phyloP scores from a whole-genome alignment of 768 basidiomycete species.

The Cubamyces sp. region DNA sequence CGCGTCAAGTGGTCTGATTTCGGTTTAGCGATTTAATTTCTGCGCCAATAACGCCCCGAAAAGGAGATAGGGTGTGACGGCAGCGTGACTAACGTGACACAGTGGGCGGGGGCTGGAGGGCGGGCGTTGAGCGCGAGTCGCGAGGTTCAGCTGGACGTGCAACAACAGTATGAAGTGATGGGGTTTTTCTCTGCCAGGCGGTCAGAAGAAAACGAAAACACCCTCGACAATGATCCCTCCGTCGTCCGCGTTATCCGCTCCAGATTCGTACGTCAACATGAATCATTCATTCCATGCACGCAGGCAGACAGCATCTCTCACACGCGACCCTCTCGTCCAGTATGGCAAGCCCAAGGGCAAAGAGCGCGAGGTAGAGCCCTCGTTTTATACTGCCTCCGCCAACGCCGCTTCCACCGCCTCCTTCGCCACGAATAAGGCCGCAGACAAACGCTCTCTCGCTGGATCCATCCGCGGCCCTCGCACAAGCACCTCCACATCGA shows the following conservation, averaged over 20 bases:
- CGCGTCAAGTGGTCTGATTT: conserved; percentile 13
- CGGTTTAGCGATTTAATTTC: not conserved
- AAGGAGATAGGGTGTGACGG: not conserved
- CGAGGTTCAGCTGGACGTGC: not conserved
- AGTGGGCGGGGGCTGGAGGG: not conserved
- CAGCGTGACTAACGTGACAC: too few species aligned
- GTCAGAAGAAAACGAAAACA: conserved; percentile 33
- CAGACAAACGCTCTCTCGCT: conserved; percentile 28
- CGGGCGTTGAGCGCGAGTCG: not conserved
- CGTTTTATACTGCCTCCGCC: conserved; percentile 23
- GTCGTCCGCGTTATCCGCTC: conserved; percentile 42
- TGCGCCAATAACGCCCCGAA: not conserved
- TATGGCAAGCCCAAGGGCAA: conserved; percentile 39
- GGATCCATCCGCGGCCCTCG: conserved; percentile 22
- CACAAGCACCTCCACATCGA: conserved; percentile 26
- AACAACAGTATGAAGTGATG: conserved; percentile 39
- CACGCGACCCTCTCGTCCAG: conserved; percentile 24
- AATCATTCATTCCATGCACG: conserved; percentile 10
- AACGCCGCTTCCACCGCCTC: conserved; percentile 24
- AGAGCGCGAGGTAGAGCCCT: conserved; percentile 32
- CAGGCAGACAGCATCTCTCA: conserved; percentile 12
- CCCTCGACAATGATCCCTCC: conserved; percentile 23
- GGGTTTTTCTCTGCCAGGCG: conserved; percentile 46
- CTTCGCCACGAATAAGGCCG: conserved; percentile 25
- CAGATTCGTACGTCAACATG: conserved; percentile 39